These are phyloP conservation scores for Corchorus olitorius DNA, from an alignment of 345 rosid genomes.

Conservation along the genomic window DNA sequence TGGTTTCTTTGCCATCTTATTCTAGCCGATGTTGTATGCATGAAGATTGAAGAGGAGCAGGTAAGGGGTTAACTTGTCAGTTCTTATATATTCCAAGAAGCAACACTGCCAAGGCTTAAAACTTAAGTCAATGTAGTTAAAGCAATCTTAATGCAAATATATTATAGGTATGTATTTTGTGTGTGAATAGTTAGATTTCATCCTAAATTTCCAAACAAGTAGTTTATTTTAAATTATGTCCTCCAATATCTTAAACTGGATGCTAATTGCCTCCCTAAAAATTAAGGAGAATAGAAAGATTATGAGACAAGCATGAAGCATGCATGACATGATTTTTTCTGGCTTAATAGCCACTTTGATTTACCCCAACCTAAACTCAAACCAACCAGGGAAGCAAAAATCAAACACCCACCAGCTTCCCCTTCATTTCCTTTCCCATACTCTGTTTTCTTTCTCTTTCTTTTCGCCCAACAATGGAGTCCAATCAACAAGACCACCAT, in stretches of 20 bases:
- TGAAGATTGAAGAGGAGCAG: neutral
- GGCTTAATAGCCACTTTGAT: neutral
- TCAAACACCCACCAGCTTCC: constrained; percentile 34
- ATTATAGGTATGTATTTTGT: neutral
- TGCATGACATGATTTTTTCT: too few species aligned
- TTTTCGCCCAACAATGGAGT: constrained; percentile 33
- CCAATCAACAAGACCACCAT: constrained; percentile 17
- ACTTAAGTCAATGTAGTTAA: neutral
- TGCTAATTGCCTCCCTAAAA: neutral
- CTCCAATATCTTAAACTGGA: neutral
- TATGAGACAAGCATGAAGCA: too few species aligned
- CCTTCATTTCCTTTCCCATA: constrained; percentile 1
- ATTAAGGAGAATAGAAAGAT: too few species aligned
- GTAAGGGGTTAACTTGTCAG: neutral
- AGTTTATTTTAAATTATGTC: neutral
- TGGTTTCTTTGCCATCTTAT: neutral
- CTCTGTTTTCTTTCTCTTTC: constrained; percentile 4
- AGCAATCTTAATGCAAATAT: neutral
- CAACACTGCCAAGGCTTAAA: neutral
- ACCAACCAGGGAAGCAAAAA: constrained; percentile 31
- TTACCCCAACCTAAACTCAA: constrained; percentile 35
- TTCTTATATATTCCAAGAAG: neutral
- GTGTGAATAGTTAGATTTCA: neutral
- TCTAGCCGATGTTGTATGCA: neutral
- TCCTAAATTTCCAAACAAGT: neutral